phyloP scores from a whole-genome alignment of 75 land plant species.

The Selaginella tamariscina region DNA sequence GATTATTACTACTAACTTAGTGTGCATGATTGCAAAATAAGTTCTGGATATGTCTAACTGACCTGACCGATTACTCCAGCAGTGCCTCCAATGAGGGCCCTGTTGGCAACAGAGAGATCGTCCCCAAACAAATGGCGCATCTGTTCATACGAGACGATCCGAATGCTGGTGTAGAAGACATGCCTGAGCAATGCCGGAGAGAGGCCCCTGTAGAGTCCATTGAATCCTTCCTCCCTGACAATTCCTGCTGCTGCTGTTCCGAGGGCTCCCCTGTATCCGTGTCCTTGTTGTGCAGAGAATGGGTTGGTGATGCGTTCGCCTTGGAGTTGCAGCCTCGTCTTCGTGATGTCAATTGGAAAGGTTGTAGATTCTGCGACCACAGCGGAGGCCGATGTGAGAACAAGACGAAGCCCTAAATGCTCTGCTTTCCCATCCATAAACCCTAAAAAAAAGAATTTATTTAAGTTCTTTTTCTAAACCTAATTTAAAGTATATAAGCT shows the following conservation, averaged over 20 bases:
- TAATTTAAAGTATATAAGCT: no score
- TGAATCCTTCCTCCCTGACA: constrained; percentile 30
- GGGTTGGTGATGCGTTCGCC: constrained; percentile 16
- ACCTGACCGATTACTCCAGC: constrained; percentile 94
- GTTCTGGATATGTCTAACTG: constrained; percentile 1
- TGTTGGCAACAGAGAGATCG: constrained; percentile 21
- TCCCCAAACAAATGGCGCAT: constrained; percentile 26
- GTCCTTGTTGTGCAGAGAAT: background rate
- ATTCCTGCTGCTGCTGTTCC: constrained; percentile 37
- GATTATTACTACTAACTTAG: no score
- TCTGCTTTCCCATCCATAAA: no score
- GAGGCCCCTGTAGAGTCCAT: constrained; percentile 65
- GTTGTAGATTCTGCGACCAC: constrained; percentile 65
- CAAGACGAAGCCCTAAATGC: constrained; percentile 30
- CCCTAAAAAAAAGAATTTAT: no score
- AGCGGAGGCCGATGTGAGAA: constrained; percentile 55
- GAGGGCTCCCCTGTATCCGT: constrained; percentile 28
- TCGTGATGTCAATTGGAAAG: constrained; percentile 79
- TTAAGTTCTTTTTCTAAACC: no score
- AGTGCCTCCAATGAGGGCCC: constrained; percentile 59
- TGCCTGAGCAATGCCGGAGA: constrained; percentile 74
- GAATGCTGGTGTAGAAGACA: constrained; percentile 71
- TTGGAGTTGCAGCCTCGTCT: constrained; percentile 75
- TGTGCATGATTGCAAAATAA: no score
- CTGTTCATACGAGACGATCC: constrained; percentile 69